Conservation (phyloP, 305 asterid species). For the Caryopteris hybrid region DNA sequence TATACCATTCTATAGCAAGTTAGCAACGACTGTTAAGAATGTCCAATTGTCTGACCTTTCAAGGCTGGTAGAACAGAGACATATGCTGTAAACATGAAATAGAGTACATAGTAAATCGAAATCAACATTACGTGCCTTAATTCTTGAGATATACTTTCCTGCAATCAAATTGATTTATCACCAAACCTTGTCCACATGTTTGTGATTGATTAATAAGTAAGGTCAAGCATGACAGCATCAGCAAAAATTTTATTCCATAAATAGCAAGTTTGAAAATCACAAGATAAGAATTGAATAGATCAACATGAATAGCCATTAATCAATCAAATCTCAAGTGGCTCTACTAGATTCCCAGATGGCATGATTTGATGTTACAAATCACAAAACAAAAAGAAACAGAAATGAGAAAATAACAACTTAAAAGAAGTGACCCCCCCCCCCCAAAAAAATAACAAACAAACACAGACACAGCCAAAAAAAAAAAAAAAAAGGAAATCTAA, state of each 20-base stretch:
- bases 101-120: background rate
- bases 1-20: background rate
- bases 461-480: no score
- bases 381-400: background rate
- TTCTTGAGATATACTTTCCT: background rate
- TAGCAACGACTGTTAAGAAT: background rate
- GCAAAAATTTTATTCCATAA: background rate
- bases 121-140: background rate
- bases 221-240: background rate
- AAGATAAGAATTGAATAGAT: background rate
- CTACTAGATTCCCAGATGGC: background rate
- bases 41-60: background rate
- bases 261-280: background rate
- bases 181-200: background rate
- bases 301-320: background rate
- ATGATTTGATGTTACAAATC: background rate
- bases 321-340: conserved; percentile 1
- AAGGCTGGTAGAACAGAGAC: background rate
- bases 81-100: background rate
- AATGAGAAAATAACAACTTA: no score
- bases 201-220: background rate
- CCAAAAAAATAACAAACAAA: no score
- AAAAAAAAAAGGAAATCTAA: no score
- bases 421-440: no score
- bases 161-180: background rate